Evolutionary conservation across 768 basidiomycete species (phyloP).

Genomic region (Mycena maculata): DNA sequence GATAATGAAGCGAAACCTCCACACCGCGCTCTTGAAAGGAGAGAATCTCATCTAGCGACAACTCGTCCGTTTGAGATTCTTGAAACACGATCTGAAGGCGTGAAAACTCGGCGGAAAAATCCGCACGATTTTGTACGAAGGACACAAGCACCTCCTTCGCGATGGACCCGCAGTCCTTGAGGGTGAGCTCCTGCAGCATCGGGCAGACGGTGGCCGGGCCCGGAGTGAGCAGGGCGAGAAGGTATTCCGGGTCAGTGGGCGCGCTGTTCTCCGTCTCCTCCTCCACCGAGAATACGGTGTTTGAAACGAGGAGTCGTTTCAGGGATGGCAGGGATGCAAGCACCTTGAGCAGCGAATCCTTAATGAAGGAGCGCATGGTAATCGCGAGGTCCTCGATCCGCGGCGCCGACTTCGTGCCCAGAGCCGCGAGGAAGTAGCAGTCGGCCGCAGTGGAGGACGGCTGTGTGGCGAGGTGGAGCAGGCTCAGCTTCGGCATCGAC

Average conservation of each 20-base stretch:
- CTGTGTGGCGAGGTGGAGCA: background rate
- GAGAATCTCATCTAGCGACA: background rate
- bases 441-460: background rate
- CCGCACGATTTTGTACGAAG: background rate
- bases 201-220: background rate
- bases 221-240: background rate
- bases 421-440: background rate
- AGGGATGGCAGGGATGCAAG: background rate
- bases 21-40: background rate
- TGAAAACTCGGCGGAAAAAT: background rate
- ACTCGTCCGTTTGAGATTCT: background rate
- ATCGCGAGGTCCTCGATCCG: background rate
- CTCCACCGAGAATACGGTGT: no score
- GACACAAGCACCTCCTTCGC: background rate
- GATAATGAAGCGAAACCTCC: no score
- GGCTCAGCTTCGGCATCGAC: background rate
- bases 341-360: background rate
- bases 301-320: background rate
- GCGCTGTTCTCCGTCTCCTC: no score
- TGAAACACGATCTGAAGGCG: background rate
- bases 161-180: background rate
- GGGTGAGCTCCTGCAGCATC: background rate
- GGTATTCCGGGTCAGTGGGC: background rate
- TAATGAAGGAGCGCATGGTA: background rate
- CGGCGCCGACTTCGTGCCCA: background rate